Conservation (phyloP, 441 rosid genomes). For the Eruca vesicaria region DNA sequence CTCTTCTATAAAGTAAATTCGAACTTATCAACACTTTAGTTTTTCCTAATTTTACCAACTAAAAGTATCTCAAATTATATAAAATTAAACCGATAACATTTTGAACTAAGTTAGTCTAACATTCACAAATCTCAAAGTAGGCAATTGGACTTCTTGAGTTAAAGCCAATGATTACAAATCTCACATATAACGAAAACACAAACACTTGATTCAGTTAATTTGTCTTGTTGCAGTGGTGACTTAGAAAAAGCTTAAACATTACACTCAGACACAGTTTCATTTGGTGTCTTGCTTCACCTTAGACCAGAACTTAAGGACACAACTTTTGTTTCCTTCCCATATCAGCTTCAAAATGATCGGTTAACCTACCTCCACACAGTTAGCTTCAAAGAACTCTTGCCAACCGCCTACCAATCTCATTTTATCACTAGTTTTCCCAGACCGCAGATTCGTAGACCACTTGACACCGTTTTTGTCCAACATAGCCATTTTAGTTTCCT, state of each 20-base stretch:
- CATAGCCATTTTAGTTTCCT: not conserved
- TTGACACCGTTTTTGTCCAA: not conserved
- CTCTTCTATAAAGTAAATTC: too few species aligned
- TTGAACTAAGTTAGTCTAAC: not conserved
- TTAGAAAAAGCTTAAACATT: not conserved
- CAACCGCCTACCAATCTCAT: not conserved
- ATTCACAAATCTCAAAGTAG: not conserved
- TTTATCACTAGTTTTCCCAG: not conserved
- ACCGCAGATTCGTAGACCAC: constrained; percentile 1
- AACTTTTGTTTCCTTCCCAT: not conserved
- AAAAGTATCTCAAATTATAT: too few species aligned
- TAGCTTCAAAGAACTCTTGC: constrained; percentile 2
- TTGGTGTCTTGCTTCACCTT: not conserved
- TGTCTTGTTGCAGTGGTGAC: not conserved
- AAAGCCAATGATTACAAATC: not conserved
- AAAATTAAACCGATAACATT: too few species aligned
- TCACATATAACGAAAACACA: not conserved
- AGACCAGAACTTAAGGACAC: constrained; percentile 13
- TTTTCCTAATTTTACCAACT: too few species aligned
- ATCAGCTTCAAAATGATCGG: not conserved
- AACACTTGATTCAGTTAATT: not conserved
- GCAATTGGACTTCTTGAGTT: not conserved
- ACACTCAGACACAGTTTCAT: not conserved
- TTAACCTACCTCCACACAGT: not conserved
- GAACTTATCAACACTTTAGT: too few species aligned